Evolutionary conservation across 2,329 filamentous ascomycete genomes (phyloP), one percentile per base, ranked within the genome.

Genomic region (Ophiocordyceps polyrhachis-furcata): DNA sequence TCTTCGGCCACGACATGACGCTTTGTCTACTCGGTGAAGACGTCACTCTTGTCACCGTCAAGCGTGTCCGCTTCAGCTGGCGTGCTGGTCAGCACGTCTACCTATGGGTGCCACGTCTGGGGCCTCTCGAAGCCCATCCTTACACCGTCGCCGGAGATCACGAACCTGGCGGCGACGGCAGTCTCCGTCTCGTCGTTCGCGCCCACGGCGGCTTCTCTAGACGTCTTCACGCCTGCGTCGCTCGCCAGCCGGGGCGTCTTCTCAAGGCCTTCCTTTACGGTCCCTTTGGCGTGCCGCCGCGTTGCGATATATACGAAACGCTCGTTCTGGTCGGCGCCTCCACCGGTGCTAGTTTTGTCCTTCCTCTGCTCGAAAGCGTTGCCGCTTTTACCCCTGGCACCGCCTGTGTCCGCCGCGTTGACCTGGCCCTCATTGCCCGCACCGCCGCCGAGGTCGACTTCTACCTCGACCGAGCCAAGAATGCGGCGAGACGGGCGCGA

Each of bases 101-200:
- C 48, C 64, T 79, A 9, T 77, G 74, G 73, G 57, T 77, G 43
- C 74, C 74, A 6, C 58, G 62, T 2, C 56, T 78, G 2, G 74
- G 71, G 0, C 60, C 64, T 1, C 53, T 74, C 5, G 74, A 79
- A 50, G 67, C 71, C 0, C 74, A 79, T 48, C 74, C 74, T 0
- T 79, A 76, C 55, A 79, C 74, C 5, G 73, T 79, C 38, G 73
- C 74, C n/a, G 69, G 66, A 17, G 68, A 73, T 1, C 68, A 71
- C 52, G 64, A 63, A 42, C 55, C 69, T 12, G 62, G 69, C 40
- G 76, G 73, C 61, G 73, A 75, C 55, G 74, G 70, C 52, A 14
- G 15, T 15, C 65, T 79, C 40, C 73, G 77, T 55, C 64, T 79
- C 4, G 68, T 77, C 2, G 61, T 79, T 17, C 65, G 73, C 8